Conservation (phyloP, 495 filamentous ascomycete species). For the Cladorrhinum samala region DNA sequence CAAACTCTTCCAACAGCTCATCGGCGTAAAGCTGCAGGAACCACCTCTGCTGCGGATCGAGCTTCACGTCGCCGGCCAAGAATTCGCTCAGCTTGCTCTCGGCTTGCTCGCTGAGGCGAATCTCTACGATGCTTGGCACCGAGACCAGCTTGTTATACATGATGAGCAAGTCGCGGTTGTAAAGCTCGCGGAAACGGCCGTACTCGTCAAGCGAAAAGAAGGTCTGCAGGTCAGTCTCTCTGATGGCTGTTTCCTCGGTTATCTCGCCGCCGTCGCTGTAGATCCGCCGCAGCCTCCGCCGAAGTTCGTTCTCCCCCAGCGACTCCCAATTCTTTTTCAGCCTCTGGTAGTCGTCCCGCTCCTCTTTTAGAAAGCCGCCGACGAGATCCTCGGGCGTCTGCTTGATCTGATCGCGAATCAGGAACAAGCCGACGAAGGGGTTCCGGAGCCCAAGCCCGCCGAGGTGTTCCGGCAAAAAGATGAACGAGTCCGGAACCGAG, state of each 20-base stretch:
- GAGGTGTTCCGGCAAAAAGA: conserved; percentile 50
- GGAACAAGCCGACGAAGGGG: conserved; percentile 42
- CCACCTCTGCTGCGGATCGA: conserved; percentile 44
- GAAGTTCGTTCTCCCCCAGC: conserved; percentile 32
- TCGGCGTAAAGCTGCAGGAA: conserved; percentile 44
- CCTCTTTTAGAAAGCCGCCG: conserved; percentile 30
- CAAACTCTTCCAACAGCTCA: conserved; percentile 45
- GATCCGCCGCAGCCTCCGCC: conserved; percentile 7
- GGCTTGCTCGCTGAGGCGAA: conserved; percentile 19
- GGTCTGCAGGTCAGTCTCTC: neutral
- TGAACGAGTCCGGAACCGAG: conserved; percentile 55
- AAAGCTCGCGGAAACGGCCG: conserved; percentile 36
- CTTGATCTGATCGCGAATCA: conserved; percentile 30
- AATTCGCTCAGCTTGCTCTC: conserved; percentile 12
- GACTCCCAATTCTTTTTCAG: conserved; percentile 33
- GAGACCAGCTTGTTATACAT: conserved; percentile 20
- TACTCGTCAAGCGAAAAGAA: conserved; percentile 49
- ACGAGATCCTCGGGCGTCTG: conserved; percentile 30
- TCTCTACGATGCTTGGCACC: conserved; percentile 12
- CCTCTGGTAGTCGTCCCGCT: conserved; percentile 30
- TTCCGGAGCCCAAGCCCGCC: conserved; percentile 53
- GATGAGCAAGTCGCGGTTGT: neutral
- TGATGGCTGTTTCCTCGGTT: neutral
- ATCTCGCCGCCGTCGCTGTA: neutral
- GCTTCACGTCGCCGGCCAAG: conserved; percentile 7